A percentile compares a stretch with the other conserved stretches of the same genome.
Evolutionary conservation across 140 eudicot genomes (phyloP).

Genomic region (Oenanthe javanica): DNA sequence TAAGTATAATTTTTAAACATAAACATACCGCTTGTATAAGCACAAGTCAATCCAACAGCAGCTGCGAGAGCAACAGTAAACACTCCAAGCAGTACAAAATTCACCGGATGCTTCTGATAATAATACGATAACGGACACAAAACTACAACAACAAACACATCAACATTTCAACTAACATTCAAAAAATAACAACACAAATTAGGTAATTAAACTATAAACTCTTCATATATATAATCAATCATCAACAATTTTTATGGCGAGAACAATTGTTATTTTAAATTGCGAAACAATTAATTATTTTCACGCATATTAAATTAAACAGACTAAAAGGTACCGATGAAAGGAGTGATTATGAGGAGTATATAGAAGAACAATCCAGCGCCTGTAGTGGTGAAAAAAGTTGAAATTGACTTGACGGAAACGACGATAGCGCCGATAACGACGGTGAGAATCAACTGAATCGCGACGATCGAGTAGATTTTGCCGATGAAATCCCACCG

Average conservation of each 20-base stretch:
- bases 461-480: neutral
- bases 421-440: slow-evolving; percentile 65
- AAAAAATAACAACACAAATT: neutral
- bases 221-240: neutral
- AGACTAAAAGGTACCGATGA: slow-evolving; percentile 44
- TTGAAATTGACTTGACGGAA: slow-evolving; percentile 38
- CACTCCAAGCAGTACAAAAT: slow-evolving; percentile 55
- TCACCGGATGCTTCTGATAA: slow-evolving; percentile 62
- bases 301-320: neutral
- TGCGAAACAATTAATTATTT: neutral
- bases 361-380: slow-evolving; percentile 53
- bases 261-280: neutral
- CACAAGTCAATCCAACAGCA: slow-evolving; percentile 52
- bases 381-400: slow-evolving; percentile 41
- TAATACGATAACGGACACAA: slow-evolving; percentile 64
- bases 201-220: neutral
- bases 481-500: neutral
- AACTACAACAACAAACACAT: slow-evolving; percentile 22
- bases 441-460: slow-evolving; percentile 48
- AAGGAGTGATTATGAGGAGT: slow-evolving; percentile 53
- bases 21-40: slow-evolving; percentile 59
- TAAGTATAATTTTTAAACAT: too few species aligned
- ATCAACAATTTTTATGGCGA: neutral
- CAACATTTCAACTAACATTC: neutral
- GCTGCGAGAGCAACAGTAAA: slow-evolving; percentile 36